Evolutionary conservation across 2,329 filamentous ascomycete species (phyloP), one percentile per base, ranked within the genome.

Genomic region (Diaporthe vexans): DNA sequence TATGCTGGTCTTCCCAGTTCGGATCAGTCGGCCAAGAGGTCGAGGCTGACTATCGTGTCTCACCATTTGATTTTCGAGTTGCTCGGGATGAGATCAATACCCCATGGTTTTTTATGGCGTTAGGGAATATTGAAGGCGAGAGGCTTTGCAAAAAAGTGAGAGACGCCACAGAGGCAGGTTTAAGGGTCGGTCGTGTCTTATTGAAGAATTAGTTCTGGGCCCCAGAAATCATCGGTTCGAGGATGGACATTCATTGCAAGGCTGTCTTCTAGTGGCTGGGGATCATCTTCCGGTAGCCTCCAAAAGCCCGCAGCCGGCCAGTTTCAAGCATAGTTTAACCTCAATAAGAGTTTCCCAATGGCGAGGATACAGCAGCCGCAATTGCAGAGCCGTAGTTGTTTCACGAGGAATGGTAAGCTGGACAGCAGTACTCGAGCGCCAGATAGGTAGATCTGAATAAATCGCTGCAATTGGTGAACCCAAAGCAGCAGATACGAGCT

Each of bases 41-140:
- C 63, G 40, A 67, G 40, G 40, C 35, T 46, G 35, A 13, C 26
- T 35, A n/a, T 56, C 21, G 26, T 7, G 19, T 58, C 46, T 21
- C n/a, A 24, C 37, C 51, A 15, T 15, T 54, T 73, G 33, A 26
- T 68, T 48, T 46, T 68, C 15, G n/a, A 33, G 51, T 56, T 37
- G 48, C 48, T 63, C 35, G 57, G 59, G 37, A 13, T 37, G 35
- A 56, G 33, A 56, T 17, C 40, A 52, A 54, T 54, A 68, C 46
- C 63, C 63, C 63, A 40, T 54, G 63, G 63, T 26, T 68, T 24
- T 52, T 40, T 26, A 10, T 68, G 63, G 63, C 63, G 63, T 68
- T 68, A 4, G 48, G 63, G 48, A 21, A 29, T 3, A 10, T 33
- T 37, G 19, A 40, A 26, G 63, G 33, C 63, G n/a, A 8, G 33